A percentile compares a stretch with the other conserved stretches of the same genome.
Evolutionary conservation across 495 filamentous ascomycete genomes (phyloP).

Genomic region (Niebla homalea): DNA sequence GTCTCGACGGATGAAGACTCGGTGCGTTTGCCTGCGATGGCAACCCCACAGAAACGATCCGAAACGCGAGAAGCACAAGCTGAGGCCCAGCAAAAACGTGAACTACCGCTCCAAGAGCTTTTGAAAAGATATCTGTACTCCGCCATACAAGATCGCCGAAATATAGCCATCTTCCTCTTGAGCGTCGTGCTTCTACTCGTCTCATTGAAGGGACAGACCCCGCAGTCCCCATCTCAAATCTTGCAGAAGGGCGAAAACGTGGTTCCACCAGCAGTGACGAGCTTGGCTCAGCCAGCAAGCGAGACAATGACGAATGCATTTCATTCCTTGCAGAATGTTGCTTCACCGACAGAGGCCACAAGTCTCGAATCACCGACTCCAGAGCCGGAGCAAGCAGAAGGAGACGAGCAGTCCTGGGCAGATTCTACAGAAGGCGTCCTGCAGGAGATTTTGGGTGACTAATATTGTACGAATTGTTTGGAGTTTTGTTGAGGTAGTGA

Average conservation of each 20-base stretch:
- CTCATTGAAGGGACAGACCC: conserved; percentile 19
- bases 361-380: neutral
- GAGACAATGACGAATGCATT: neutral
- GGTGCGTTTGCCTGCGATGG: conserved; percentile 26
- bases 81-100: neutral
- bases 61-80: conserved; percentile 17
- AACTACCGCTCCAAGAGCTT: conserved; percentile 38
- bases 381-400: neutral
- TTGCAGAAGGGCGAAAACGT: neutral
- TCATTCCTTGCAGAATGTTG: neutral
- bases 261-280: neutral
- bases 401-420: neutral
- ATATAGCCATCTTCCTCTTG: conserved; percentile 53
- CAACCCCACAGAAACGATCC: conserved; percentile 40
- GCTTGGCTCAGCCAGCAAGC: neutral
- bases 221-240: neutral
- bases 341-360: neutral
- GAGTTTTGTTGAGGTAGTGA: no score
- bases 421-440: neutral
- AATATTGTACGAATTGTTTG: neutral
- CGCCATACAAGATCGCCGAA: conserved; percentile 53
- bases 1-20: conserved; percentile 26
- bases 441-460: neutral
- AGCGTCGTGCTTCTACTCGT: conserved; percentile 47
- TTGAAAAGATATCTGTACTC: conserved; percentile 56